Evolutionary conservation across 148 eudicot species (phyloP).

Genomic region (Nepenthes mirabilis): DNA sequence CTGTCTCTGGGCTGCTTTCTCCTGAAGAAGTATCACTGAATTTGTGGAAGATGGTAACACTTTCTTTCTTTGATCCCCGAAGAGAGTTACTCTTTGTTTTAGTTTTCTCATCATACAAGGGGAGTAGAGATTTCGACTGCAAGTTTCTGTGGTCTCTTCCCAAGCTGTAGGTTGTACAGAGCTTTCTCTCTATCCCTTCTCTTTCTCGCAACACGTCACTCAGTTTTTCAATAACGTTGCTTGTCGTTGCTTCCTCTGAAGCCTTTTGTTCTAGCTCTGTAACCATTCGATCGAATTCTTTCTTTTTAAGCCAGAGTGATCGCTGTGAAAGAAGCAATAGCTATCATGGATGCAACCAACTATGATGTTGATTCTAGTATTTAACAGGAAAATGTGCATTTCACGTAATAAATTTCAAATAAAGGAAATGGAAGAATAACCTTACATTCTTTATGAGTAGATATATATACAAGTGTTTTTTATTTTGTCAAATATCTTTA

Average conservation of each 20-base stretch:
- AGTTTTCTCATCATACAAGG: conserved; percentile 34
- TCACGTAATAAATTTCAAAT: not conserved
- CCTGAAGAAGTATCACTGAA: conserved; percentile 29
- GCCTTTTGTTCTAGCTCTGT: conserved; percentile 62
- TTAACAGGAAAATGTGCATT: not conserved
- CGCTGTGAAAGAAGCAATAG: conserved; percentile 29
- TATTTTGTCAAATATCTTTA: too few relatives aligned
- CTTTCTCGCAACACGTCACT: conserved; percentile 48
- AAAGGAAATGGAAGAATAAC: too few relatives aligned
- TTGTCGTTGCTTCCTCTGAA: conserved; percentile 33
- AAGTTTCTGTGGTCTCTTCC: conserved; percentile 36
- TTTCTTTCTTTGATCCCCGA: conserved; percentile 35
- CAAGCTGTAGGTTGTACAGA: conserved; percentile 79
- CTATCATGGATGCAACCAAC: not conserved
- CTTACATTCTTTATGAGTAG: too few relatives aligned
- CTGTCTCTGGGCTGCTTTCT: conserved; percentile 20
- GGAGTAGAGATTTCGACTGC: conserved; percentile 43
- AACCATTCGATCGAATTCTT: conserved; percentile 57
- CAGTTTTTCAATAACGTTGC: conserved; percentile 41
- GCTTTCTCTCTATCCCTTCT: conserved; percentile 59
- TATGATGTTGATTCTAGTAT: not conserved
- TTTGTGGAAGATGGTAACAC: conserved; percentile 40
- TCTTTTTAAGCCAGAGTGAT: conserved; percentile 63
- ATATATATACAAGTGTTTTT: too few relatives aligned
- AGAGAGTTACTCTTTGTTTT: conserved; percentile 44